Percentiles rank a stretch among this genome's conserved stretches.
Evolutionary conservation across 1,284 basidiomycete species (phyloP).

Genomic region (Trichosporon coremiiforme): DNA sequence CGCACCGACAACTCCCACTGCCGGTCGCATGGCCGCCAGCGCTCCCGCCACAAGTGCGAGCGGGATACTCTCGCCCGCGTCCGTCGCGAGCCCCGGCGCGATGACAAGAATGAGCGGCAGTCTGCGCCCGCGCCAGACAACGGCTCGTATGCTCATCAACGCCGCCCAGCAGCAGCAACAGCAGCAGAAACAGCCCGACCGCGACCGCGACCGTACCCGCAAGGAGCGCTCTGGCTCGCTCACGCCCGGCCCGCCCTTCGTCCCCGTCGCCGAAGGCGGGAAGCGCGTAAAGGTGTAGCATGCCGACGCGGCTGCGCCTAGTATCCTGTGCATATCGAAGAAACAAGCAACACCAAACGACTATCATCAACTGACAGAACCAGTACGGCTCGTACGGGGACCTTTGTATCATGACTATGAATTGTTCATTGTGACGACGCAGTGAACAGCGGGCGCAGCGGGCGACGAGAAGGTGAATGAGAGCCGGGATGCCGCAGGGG

Average conservation of each 20-base stretch:
- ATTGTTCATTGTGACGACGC: not conserved
- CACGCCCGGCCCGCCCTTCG: slow-evolving; percentile 36
- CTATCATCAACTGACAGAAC: not conserved
- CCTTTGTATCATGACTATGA: not conserved
- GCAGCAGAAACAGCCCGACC: too few species aligned
- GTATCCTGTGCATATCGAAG: not conserved
- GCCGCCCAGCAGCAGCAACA: slow-evolving; percentile 28
- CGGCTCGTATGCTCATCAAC: slow-evolving; percentile 45
- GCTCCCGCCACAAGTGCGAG: slow-evolving; percentile 30
- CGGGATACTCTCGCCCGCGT: slow-evolving; percentile 26
- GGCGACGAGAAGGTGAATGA: too few species aligned
- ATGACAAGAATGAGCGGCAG: slow-evolving; percentile 41
- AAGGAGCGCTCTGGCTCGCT: slow-evolving; percentile 47
- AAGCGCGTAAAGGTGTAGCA: slow-evolving; percentile 42
- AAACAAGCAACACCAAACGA: not conserved
- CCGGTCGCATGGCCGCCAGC: slow-evolving; percentile 34
- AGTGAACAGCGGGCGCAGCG: too few species aligned
- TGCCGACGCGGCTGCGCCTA: not conserved
- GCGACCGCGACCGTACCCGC: slow-evolving; percentile 24
- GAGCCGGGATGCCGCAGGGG: too few species aligned
- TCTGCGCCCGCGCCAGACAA: slow-evolving; percentile 47
- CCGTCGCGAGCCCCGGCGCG: slow-evolving; percentile 27
- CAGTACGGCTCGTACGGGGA: too few species aligned
- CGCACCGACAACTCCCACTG: slow-evolving; percentile 16
- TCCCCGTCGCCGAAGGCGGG: slow-evolving; percentile 32